phyloP scores from a whole-genome alignment of 257 asterid genomes.

The Capsicum pubescens region DNA sequence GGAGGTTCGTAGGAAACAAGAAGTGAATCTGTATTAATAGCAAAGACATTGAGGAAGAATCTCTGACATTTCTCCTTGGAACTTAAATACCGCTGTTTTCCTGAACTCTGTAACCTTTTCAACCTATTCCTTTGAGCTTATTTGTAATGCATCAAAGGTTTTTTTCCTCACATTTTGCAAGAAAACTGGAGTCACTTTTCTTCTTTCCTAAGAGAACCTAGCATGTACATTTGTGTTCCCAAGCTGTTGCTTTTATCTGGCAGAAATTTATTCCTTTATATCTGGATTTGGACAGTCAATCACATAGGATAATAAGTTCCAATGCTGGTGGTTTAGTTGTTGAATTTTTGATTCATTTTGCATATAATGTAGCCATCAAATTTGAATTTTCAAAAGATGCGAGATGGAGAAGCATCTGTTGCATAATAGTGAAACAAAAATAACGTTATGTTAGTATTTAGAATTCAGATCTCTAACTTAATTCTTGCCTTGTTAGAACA shows the following conservation, averaged over 20 bases:
- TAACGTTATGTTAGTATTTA: not conserved
- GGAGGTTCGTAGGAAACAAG: not conserved
- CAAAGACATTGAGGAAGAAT: not conserved
- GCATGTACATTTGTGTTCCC: not conserved
- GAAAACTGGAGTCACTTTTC: not conserved
- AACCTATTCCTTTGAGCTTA: not conserved
- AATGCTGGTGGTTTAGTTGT: not conserved
- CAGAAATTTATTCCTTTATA: not conserved
- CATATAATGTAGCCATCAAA: not conserved
- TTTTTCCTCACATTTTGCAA: not conserved
- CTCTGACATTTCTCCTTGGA: not conserved
- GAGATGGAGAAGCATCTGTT: conserved; percentile 13
- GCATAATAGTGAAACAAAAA: not conserved
- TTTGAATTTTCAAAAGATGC: conserved; percentile 13
- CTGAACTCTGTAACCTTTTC: not conserved
- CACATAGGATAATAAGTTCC: not conserved
- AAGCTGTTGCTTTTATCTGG: not conserved
- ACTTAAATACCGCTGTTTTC: not conserved
- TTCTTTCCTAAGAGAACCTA: not conserved
- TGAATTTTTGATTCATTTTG: conserved; percentile 13
- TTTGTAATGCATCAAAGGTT: not conserved
- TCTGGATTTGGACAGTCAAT: conserved; percentile 11
- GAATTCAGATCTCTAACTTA: not conserved
- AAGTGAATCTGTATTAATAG: not conserved
- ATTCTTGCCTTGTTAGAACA: not conserved